Base-by-base conservation (phyloP, 192 early-diverging fungal genomes). In the Coemansia sp. region DNA sequence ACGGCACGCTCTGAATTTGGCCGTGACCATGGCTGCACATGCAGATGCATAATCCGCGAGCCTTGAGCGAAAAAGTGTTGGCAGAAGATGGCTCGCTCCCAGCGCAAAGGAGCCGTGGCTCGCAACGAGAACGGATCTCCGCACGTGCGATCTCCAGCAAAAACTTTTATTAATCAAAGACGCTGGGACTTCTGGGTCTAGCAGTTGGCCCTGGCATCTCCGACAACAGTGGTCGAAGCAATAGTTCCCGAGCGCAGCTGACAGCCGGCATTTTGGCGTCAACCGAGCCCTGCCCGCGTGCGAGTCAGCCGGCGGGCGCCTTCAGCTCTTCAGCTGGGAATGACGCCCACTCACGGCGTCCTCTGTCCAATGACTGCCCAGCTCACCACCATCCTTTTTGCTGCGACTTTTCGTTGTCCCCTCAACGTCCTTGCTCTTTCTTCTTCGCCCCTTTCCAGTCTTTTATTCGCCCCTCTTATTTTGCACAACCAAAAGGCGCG, bases 71-170 rank as follows among this genome's bases (percentile, higher is more conserved):
- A 32, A 32, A 32, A 32, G 32, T 32, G 32, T 21, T 21, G 47
- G 5, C 47, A 5, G 47, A 5, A 49, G 47, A 15, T 19, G 6
- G 47, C 47, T 49, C 47, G 47, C 47, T 15, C 2, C 3, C 6
- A 22, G 47, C 3, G 6, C 19, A 49, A 49, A 19, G 47, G 47
- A 49, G 47, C 47, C 14, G 53, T 25, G 53, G n/a, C 53, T 25
- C 29, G 53, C 53, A n/a, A 43, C 41, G 41, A 55, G 25, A 14
- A 27, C 53, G 53, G 53, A 55, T 55, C 53, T 55, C 27, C 53
- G 53, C 23, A 27, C 2, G 22, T 14, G 24, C 24, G 53, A 55
- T 55, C 53, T 55, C 24, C 53, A 25, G 19, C 6, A 49, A 49
- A 49, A 49, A 21, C n/a, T 45, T 45, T 45, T 49, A 49, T 7